Conservation (phyloP, 495 filamentous ascomycete genomes). For the Neurospora sp. region DNA sequence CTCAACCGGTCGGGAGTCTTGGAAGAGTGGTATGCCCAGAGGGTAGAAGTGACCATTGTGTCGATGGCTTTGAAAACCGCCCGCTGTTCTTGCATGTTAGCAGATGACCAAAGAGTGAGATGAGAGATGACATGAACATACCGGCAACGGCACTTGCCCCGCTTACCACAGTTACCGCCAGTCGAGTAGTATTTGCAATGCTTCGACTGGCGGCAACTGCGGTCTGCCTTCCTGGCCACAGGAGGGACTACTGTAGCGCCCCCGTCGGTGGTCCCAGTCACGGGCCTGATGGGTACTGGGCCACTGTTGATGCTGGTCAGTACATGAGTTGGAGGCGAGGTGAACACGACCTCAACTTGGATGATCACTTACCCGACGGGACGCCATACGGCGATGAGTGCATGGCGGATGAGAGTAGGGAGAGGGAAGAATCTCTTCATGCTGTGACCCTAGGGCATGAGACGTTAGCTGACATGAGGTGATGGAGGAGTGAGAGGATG, state of each 20-base stretch:
- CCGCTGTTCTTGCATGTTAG: background rate
- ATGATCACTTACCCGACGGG: background rate
- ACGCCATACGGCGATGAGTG: background rate
- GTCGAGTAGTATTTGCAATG: slow-evolving; percentile 53
- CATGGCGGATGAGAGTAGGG: no score
- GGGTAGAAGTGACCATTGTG: no score
- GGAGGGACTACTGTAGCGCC: slow-evolving; percentile 19
- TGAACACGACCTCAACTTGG: background rate
- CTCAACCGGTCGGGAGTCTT: no score
- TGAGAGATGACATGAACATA: background rate
- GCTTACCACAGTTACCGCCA: slow-evolving; percentile 49
- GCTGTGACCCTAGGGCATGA: background rate
- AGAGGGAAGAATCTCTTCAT: no score
- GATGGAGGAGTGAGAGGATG: background rate
- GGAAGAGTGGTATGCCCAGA: no score
- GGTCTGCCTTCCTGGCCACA: slow-evolving; percentile 35
- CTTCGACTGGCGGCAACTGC: slow-evolving; percentile 25
- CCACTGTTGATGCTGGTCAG: background rate
- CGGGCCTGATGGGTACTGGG: background rate
- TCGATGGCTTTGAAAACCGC: no score
- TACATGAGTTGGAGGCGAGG: background rate
- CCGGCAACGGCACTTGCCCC: slow-evolving; percentile 45
- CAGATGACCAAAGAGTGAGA: background rate
- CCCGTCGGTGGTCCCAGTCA: background rate
- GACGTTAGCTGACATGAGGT: background rate